These are phyloP conservation scores for Astragalus glycyphyllos DNA, from an alignment of 306 rosid species.

Conservation along the genomic window DNA sequence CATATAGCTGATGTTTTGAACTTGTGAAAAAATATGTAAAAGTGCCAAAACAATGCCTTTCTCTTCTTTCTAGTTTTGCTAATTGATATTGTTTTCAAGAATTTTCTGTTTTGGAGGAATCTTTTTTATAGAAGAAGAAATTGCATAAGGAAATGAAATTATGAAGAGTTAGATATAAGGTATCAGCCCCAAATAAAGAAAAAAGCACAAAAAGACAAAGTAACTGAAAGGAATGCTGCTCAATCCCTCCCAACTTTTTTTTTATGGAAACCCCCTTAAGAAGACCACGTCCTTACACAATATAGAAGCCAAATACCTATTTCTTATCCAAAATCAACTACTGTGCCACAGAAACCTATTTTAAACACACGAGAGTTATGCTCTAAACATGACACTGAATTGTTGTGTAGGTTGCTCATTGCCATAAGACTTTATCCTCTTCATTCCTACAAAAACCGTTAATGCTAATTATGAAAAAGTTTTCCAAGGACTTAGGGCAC, in stretches of 20 bases:
- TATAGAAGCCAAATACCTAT: slow-evolving; percentile 3
- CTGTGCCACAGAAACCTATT: slow-evolving; percentile 1
- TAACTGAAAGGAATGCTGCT: not conserved
- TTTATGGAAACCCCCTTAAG: slow-evolving; percentile 1
- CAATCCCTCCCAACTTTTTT: slow-evolving; percentile 10
- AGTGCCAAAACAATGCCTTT: slow-evolving; percentile 18
- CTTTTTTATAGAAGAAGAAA: slow-evolving; percentile 10
- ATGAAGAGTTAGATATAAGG: not conserved
- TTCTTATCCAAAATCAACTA: slow-evolving; percentile 24
- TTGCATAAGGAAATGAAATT: slow-evolving; percentile 10
- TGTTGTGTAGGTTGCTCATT: slow-evolving; percentile 9
- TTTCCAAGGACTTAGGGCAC: not conserved
- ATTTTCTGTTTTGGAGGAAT: not conserved
- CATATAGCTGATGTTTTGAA: slow-evolving; percentile 14
- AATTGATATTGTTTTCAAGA: not conserved
- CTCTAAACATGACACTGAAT: slow-evolving; percentile 5
- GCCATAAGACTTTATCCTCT: slow-evolving; percentile 17
- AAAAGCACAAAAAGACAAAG: not conserved
- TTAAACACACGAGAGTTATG: not conserved
- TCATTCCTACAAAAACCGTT: not conserved
- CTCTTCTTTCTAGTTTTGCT: slow-evolving; percentile 24
- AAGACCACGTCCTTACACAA: not conserved
- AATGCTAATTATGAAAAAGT: not conserved
- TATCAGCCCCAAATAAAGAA: slow-evolving; percentile 5
- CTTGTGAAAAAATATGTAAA: slow-evolving; percentile 17